These are phyloP conservation scores for Aspergillus caelatus DNA, from an alignment of 2,329 filamentous ascomycete species.

Conservation along the genomic window DNA sequence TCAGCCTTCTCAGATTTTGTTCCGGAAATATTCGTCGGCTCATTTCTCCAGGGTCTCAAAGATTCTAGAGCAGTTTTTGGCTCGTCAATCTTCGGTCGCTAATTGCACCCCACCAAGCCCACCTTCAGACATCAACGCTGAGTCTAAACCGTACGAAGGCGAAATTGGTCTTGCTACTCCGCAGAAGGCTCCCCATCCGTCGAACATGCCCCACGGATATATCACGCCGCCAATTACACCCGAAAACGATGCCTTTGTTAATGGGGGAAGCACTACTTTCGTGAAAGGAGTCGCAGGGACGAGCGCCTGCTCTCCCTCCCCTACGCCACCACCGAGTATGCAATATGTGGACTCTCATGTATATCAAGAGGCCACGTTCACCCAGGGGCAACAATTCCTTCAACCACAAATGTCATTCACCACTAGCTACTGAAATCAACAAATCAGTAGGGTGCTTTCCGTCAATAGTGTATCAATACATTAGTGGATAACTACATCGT, in stretches of 20 bases:
- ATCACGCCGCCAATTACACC: constrained; percentile 53
- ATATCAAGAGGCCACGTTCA: constrained; percentile 40
- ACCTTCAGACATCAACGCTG: constrained; percentile 38
- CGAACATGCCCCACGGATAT: constrained; percentile 45
- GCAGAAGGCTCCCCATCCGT: constrained; percentile 41
- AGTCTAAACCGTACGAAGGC: constrained; percentile 44
- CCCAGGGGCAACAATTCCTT: constrained; percentile 37
- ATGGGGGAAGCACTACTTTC: constrained; percentile 37
- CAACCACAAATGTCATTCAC: constrained; percentile 39
- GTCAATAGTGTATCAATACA: constrained; percentile 14
- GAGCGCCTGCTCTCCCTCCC: constrained; percentile 41
- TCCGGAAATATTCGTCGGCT: constrained; percentile 68
- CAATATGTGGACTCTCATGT: constrained; percentile 40
- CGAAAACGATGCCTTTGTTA: constrained; percentile 45
- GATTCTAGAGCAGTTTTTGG: constrained; percentile 68
- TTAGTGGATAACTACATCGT: constrained; percentile 10
- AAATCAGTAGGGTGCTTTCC: constrained; percentile 4
- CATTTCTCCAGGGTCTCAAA: constrained; percentile 67
- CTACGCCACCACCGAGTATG: constrained; percentile 39
- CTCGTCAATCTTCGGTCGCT: constrained; percentile 61
- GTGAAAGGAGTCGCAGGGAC: constrained; percentile 30
- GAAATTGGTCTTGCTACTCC: constrained; percentile 48
- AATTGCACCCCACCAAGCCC: constrained; percentile 47
- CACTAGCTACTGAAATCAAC: constrained; percentile 31
- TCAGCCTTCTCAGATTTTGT: constrained; percentile 68